Evolutionary conservation across 495 filamentous ascomycete species (phyloP).

Genomic region (Penicilliopsis zonata): DNA sequence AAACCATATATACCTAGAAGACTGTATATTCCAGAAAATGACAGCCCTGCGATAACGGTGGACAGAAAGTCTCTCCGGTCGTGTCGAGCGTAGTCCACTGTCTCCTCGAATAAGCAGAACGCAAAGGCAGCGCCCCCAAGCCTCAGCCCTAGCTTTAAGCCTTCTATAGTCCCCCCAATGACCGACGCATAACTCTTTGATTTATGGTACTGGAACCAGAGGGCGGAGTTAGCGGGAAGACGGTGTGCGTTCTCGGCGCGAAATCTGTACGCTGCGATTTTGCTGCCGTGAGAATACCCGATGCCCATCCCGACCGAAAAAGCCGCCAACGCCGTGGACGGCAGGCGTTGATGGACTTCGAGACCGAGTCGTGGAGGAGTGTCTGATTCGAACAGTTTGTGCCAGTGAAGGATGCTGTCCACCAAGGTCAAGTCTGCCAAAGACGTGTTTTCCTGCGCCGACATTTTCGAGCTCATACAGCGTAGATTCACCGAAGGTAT

Average conservation of each 20-base stretch:
- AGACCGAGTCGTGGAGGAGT: slow-evolving; percentile 47
- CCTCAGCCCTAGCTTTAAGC: slow-evolving; percentile 60
- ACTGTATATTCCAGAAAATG: slow-evolving; percentile 76
- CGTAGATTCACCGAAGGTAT: too few relatives aligned
- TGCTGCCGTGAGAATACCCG: slow-evolving; percentile 61
- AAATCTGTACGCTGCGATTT: slow-evolving; percentile 65
- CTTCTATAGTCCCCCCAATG: slow-evolving; percentile 64
- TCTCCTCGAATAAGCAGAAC: slow-evolving; percentile 71
- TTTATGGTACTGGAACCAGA: slow-evolving; percentile 97
- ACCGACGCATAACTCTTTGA: slow-evolving; percentile 83
- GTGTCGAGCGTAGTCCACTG: slow-evolving; percentile 63
- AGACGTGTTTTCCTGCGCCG: slow-evolving; percentile 8
- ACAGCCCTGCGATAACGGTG: slow-evolving; percentile 67
- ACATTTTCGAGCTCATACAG: slow-evolving; percentile 18
- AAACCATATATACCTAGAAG: slow-evolving; percentile 65
- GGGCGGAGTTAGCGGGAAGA: slow-evolving; percentile 63
- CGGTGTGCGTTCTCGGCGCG: slow-evolving; percentile 92
- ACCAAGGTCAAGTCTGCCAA: slow-evolving; percentile 12
- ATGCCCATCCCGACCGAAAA: slow-evolving; percentile 55
- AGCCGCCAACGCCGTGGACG: slow-evolving; percentile 42
- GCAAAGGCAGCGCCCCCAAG: slow-evolving; percentile 49
- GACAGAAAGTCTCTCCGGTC: slow-evolving; percentile 58
- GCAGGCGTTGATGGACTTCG: slow-evolving; percentile 51
- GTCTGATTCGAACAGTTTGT: slow-evolving; percentile 33
- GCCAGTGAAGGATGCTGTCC: slow-evolving; percentile 24